These are phyloP conservation scores for Penicillium italicum DNA, from an alignment of 2,329 filamentous ascomycete species.

Conservation along the genomic window DNA sequence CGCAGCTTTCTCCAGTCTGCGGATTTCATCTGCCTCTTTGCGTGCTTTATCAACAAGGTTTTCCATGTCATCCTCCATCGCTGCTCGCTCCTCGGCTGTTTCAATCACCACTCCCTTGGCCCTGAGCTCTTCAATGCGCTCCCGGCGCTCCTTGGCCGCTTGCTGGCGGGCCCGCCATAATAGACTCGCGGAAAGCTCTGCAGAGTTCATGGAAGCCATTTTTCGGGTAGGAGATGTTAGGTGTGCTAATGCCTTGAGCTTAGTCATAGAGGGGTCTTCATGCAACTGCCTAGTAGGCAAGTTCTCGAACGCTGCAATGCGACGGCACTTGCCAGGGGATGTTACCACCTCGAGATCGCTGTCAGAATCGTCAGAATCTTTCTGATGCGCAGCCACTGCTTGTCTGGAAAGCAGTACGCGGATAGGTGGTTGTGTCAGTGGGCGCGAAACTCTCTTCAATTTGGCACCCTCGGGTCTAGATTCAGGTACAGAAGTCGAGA, in stretches of 20 bases:
- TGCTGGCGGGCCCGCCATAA: constrained; percentile 73
- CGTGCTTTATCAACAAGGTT: constrained; percentile 82
- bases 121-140: constrained; percentile 70
- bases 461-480: constrained; percentile 19
- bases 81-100: constrained; percentile 80
- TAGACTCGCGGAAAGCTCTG: constrained; percentile 66
- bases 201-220: constrained; percentile 60
- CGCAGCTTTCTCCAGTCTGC: constrained; percentile 68
- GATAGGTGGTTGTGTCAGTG: constrained; percentile 31
- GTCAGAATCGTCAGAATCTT: constrained; percentile 47
- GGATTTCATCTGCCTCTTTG: constrained; percentile 73
- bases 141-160: constrained; percentile 70
- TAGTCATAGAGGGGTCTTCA: constrained; percentile 59
- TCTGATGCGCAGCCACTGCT: constrained; percentile 33
- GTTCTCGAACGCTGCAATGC: constrained; percentile 65
- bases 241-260: constrained; percentile 70
- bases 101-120: constrained; percentile 77
- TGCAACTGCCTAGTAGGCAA: constrained; percentile 61
- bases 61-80: constrained; percentile 77
- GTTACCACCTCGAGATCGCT: constrained; percentile 62
- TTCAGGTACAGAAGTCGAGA: background rate
- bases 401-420: constrained; percentile 42
- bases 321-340: constrained; percentile 39
- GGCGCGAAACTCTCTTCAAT: constrained; percentile 28
- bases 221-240: constrained; percentile 57